Percentiles rank a stretch among this genome's conserved stretches.
Evolutionary conservation across 2,329 filamentous ascomycete species (phyloP).

Genomic region (Fusarium scirpi): DNA sequence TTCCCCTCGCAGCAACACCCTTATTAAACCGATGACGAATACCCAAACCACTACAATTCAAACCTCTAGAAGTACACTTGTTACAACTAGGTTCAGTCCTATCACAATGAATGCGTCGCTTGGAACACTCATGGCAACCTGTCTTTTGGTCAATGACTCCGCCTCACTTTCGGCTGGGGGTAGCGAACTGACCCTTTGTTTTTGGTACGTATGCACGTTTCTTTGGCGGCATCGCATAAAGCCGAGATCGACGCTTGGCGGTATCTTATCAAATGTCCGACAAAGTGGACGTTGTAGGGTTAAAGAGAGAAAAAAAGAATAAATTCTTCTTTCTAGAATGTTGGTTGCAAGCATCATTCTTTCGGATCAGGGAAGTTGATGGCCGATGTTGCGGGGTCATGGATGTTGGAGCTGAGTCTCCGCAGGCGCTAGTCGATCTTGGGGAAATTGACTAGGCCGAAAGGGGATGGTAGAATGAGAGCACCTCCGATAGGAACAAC

Average conservation of each 20-base stretch:
- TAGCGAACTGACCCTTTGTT: conserved; percentile 34
- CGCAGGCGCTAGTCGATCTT: background rate
- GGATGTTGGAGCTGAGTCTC: background rate
- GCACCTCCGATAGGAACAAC: background rate
- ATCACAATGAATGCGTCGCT: conserved; percentile 44
- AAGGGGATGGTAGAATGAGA: conserved; percentile 29
- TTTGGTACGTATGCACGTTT: conserved; percentile 46
- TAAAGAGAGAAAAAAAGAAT: background rate
- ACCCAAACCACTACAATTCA: conserved; percentile 43
- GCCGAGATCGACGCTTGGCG: conserved; percentile 20
- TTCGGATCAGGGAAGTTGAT: background rate
- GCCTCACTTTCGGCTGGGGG: background rate
- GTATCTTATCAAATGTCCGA: background rate
- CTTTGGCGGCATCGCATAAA: conserved; percentile 40
- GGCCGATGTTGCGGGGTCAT: conserved; percentile 13
- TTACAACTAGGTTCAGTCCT: conserved; percentile 37
- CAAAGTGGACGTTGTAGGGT: background rate
- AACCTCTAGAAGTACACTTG: conserved; percentile 39
- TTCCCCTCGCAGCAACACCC: conserved; percentile 43
- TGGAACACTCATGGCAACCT: conserved; percentile 46
- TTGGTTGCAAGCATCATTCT: conserved; percentile 21
- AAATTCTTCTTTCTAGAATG: background rate
- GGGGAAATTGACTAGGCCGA: background rate
- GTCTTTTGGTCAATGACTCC: accelerated
- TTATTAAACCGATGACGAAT: conserved; percentile 46